Base-by-base conservation (phyloP, 73 alveolate species). In the Paramecium sexaurelia region DNA sequence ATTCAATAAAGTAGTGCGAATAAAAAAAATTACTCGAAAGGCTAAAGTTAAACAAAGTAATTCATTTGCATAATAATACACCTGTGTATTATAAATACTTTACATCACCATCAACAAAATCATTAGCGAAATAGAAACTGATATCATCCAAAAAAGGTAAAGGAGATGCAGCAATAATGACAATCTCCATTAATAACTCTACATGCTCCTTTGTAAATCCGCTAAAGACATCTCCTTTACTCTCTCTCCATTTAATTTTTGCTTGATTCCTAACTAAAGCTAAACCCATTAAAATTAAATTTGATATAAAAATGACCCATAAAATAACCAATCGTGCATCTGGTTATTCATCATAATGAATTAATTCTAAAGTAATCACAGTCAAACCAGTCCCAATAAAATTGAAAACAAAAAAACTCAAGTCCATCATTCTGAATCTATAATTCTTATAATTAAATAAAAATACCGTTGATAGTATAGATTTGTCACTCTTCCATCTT, bases 341-440 rank as follows among this genome's bases (percentile, higher is more conserved):
- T 35, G 75, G 84, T 32, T 57, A 69, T 26, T 90, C 91, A 8
- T 61, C 75, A 56, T 55, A 75, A 39, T 83, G 94, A 27, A 68
- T 67, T 88, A 88, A 39, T 85, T 92, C 95, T 55, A 29, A 73
- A 11, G 88, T 51, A 0, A 93, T 17, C 7, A 95, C 85, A 6
- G 95, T 93, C 9, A 94, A 82, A 13, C 95, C 94, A 6, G 94
- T 55, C n/a, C 98, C 96, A n/a, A 85, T 51, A 17, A 75, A 85
- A 41, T 94, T 94, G 26, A 95, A 91, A 57, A 85, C 92, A 22
- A 82, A 92, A 43, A 92, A 67, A 13, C 87, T 24, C 26, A 43
- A 73, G 55, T 95, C 98, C 24, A 87, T 56, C n/a, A 95, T 67
- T 20, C 90, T 47, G 13, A 93, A 82, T 20, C 91, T 71, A 24